Evolutionary conservation across 495 filamentous ascomycete species (phyloP).

Genomic region (Chaetomidium leptoderma): DNA sequence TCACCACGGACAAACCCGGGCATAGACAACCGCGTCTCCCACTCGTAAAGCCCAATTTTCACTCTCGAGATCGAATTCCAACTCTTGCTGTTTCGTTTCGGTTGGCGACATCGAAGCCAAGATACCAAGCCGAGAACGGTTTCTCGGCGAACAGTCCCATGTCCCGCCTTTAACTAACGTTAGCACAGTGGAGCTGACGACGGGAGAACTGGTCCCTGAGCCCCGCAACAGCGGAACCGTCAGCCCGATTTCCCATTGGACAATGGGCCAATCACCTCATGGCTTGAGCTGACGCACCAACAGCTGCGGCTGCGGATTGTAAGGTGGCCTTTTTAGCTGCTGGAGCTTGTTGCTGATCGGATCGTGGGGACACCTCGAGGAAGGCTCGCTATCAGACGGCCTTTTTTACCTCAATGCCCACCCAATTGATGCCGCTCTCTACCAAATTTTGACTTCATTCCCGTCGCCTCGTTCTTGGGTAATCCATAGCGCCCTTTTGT

Average conservation of each 20-base stretch:
- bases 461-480: neutral
- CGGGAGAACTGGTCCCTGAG: constrained; percentile 4
- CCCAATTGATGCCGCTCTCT: constrained; percentile 26
- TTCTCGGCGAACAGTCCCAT: too few species aligned
- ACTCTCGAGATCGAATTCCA: neutral
- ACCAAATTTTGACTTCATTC: neutral
- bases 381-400: neutral
- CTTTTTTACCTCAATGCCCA: neutral
- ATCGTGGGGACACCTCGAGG: neutral
- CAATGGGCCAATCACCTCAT: constrained; percentile 10
- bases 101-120: neutral
- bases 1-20: neutral
- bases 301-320: constrained; percentile 19
- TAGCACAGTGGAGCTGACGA: neutral
- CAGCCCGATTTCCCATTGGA: neutral
- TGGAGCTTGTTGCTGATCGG: constrained; percentile 5
- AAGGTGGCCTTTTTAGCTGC: constrained; percentile 30
- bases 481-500: neutral
- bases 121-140: neutral
- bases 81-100: neutral
- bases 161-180: too few species aligned
- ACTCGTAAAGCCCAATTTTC: too few species aligned
- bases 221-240: neutral
- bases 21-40: neutral
- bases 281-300: neutral